Evolutionary conservation across 1,284 basidiomycete species (phyloP), one percentile per base, ranked within the genome.

Genomic region (Boletus smithii): DNA sequence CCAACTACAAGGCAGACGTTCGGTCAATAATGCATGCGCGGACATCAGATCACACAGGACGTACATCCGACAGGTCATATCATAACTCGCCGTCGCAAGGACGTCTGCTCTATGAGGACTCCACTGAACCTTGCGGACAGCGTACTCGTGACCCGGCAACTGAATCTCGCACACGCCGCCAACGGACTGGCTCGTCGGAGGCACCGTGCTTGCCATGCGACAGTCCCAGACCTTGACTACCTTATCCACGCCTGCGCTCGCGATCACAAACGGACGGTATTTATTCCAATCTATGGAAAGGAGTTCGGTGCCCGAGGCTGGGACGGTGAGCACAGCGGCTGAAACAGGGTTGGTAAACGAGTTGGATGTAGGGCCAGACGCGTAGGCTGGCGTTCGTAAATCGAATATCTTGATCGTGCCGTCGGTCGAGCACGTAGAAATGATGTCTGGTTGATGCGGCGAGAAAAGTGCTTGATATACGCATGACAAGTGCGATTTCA

Each of bases 41-140:
- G 6, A 45, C 3, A 32, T 16, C 41, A 43, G 32, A 32, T 27
- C 5, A 17, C 16, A 44, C 42, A 42, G 22, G 16, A 79, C 87
- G 69, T 74, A 97, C 81, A 95, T 75, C 67, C 91, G 75, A 65
- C 89, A 93, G 2, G 91, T 92, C 95, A 98, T 99, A 66, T 99
- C 95, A 69, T 98, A 99, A 54, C 88, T 87, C 17, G 88, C 89
- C 43, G 81, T 88, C 0, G 90, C 88, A 20, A 98, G 69, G 8
- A 94, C 60, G 57, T 91, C 85, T 2, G 85, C 70, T n/a, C 77
- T 71, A 65, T 86, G 83, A 17, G 85, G 80, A 60, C 82, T 83
- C 87, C 87, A 91, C 56, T 90, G 85, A 5, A 91, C 75, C 65
- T 88, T 89, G 40, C 88, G 71, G 36, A 90, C 79, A 3, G 88